These are phyloP conservation scores for Picocystis sp. DNA, from an alignment of 163 green algal genomes.

Conservation along the genomic window DNA sequence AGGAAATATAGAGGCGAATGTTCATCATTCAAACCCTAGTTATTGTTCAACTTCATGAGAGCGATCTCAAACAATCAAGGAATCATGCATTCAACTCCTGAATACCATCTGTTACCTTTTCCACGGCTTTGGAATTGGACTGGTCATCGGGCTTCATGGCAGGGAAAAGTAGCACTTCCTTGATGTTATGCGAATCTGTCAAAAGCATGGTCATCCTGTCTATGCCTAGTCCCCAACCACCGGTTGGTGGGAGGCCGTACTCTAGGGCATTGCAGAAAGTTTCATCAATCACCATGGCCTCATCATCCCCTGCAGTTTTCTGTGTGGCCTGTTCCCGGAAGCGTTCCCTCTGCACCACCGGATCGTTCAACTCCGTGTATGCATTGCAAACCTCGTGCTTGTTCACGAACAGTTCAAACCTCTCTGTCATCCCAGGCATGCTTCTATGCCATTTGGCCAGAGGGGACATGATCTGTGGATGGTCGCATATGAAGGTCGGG, in stretches of 20 bases:
- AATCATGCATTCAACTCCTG: no score
- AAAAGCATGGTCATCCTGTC: conserved; percentile 88
- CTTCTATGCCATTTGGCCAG: conserved; percentile 93
- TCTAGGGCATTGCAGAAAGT: conserved; percentile 87
- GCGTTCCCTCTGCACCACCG: conserved; percentile 69
- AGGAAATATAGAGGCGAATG: no score
- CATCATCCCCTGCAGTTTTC: conserved; percentile 78
- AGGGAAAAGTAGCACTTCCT: conserved; percentile 88
- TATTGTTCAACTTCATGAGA: no score
- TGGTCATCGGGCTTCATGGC: conserved; percentile 91
- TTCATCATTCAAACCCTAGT: no score
- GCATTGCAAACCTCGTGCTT: conserved; percentile 85
- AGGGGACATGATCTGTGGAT: conserved; percentile 93
- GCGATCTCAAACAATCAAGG: no score
- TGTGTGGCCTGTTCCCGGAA: conserved; percentile 63
- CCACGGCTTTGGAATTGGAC: not conserved
- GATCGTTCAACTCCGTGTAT: conserved; percentile 97
- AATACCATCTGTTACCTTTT: not conserved
- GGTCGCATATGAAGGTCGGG: conserved; percentile 95
- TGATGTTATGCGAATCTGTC: conserved; percentile 33
- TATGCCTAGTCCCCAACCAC: conserved; percentile 80
- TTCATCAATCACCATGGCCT: conserved; percentile 93
- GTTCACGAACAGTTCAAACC: conserved; percentile 94
- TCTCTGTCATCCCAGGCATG: conserved; percentile 78
- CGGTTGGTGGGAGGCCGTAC: conserved; percentile 84